Percentiles rank a stretch among this genome's conserved stretches.
Conservation (phyloP, 306 rosid genomes). For the Fagus sylvatica region DNA sequence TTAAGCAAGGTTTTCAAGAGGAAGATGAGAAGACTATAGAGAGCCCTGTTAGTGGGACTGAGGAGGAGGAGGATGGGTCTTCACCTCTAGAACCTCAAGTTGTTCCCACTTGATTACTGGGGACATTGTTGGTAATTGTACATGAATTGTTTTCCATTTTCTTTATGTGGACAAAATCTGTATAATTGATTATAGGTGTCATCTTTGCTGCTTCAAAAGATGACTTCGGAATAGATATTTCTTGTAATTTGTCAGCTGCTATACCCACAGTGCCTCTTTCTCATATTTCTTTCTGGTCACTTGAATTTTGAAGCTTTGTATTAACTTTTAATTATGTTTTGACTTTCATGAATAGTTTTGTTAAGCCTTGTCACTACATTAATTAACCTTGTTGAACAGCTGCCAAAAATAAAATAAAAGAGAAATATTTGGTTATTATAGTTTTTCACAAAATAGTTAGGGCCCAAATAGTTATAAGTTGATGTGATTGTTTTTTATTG, state of each 20-base stretch:
- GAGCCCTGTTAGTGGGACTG: constrained; percentile 32
- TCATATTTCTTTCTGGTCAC: too few species aligned
- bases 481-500: too few species aligned
- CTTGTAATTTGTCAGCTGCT: neutral
- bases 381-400: too few species aligned
- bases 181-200: constrained; percentile 15
- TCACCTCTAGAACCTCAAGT: constrained; percentile 76
- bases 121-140: constrained; percentile 38
- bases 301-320: too few species aligned
- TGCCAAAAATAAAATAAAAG: too few species aligned
- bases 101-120: constrained; percentile 53
- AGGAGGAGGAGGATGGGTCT: constrained; percentile 60
- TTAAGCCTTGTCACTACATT: too few species aligned
- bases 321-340: too few species aligned
- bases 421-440: too few species aligned
- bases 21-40: constrained; percentile 46
- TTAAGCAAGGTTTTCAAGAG: constrained; percentile 62
- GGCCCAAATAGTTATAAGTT: too few species aligned
- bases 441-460: too few species aligned
- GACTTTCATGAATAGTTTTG: too few species aligned
- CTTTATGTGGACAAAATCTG: constrained; percentile 26
- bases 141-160: constrained; percentile 39
- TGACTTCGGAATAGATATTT: neutral
- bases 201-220: constrained; percentile 15
- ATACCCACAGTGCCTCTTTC: neutral